Base-by-base conservation (phyloP, 768 basidiomycete genomes). In the Amanita phalloides region DNA sequence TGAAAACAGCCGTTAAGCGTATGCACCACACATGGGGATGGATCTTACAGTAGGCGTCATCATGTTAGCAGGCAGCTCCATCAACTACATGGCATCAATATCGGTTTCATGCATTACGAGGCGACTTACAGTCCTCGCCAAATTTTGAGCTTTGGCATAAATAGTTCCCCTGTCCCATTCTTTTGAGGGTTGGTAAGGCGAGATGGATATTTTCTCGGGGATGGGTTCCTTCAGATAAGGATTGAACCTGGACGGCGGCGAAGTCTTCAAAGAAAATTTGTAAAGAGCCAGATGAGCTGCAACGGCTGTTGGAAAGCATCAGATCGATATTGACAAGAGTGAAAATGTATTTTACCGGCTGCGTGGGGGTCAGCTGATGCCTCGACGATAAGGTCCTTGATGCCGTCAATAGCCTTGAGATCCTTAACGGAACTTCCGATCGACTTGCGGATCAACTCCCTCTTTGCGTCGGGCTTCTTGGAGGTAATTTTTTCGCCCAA, bases 61-160 rank as follows among this genome's bases (percentile, higher is more conserved):
- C 65, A 91, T 79, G 64, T 93, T 93, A 1, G 79, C 90, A 48
- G 91, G 91, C 4, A 87, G 68, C 66, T 93, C 91, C 81, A 79
- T 84, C 44, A 93, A 73, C 85, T 90, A 62, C 46, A 37, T 3
- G 44, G 28, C 38, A 20, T 14, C 30, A 9, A 54, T 36, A 38
- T n/a, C 49, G 42, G 45, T 44, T n/a, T 8, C n/a, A 21, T 25
- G 21, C 23, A 50, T 33, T 26, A 33, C 53, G 38, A 37, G 43
- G 43, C 46, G 10, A 54, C 74, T 51, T 64, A 85, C 85, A 38
- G 87, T 89, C 39, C 87, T 76, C 23, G 87, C 86, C 55, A 87
- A 67, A 62, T 90, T 91, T 67, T 91, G 90, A 3, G 84, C 80
- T 47, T 82, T 70, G 1, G 82, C 88, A 58, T 88, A 91, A 23